Percentiles rank a stretch among this genome's conserved stretches.
phyloP scores from a whole-genome alignment of 2,329 filamentous ascomycete species.

The Claviceps maximensis region DNA sequence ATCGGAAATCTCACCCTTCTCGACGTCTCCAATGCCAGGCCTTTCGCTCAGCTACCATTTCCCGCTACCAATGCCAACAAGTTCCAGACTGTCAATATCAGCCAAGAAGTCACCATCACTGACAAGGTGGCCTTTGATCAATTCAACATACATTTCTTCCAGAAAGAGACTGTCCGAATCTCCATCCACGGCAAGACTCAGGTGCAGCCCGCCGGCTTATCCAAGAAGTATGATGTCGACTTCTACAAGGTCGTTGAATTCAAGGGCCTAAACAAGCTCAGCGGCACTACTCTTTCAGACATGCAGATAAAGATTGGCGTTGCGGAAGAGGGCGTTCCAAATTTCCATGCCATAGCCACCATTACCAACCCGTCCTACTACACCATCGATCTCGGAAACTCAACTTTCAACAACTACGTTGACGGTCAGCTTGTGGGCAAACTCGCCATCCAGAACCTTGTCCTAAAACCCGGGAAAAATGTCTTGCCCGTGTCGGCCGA shows the following conservation, averaged over 20 bases:
- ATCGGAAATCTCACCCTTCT: constrained; percentile 41
- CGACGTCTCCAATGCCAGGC: constrained; percentile 30
- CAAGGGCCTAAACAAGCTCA: constrained; percentile 40
- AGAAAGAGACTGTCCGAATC: constrained; percentile 35
- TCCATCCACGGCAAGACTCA: constrained; percentile 38
- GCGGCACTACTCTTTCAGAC: constrained; percentile 35
- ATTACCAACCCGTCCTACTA: constrained; percentile 53
- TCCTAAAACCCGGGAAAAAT: constrained; percentile 47
- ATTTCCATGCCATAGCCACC: constrained; percentile 45
- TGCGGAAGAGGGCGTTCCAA: constrained; percentile 24
- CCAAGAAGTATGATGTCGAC: constrained; percentile 32
- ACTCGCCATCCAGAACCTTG: constrained; percentile 43
- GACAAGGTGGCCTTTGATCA: constrained; percentile 35
- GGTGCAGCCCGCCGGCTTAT: constrained; percentile 36
- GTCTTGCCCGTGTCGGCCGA: constrained; percentile 38
- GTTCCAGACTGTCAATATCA: constrained; percentile 37
- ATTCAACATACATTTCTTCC: constrained; percentile 42
- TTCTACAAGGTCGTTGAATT: constrained; percentile 44
- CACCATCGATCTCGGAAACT: constrained; percentile 53
- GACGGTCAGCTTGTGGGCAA: constrained; percentile 38
- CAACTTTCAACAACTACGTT: constrained; percentile 46
- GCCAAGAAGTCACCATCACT: constrained; percentile 32
- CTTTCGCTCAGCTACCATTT: constrained; percentile 39
- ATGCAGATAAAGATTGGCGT: constrained; percentile 7
- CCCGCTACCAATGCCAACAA: constrained; percentile 36